Conservation (phyloP, 1,284 basidiomycete species). For the Heliocybe sulcata region DNA sequence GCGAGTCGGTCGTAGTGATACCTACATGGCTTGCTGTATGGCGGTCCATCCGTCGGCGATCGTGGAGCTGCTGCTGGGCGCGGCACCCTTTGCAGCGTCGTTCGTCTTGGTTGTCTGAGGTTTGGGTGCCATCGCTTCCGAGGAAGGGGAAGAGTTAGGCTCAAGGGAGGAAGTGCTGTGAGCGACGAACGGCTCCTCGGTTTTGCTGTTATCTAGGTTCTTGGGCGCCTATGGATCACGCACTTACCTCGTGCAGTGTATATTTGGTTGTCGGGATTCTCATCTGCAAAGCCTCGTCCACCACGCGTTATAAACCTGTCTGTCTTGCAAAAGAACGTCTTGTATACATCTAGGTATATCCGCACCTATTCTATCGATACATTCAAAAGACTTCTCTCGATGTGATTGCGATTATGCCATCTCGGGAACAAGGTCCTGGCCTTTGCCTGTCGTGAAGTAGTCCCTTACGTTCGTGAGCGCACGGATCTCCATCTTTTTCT, state of each 20-base stretch:
- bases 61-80: background rate
- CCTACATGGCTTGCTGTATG: background rate
- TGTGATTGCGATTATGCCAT: constrained; percentile 23
- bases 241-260: background rate
- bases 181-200: too few relatives aligned
- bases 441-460: constrained; percentile 55
- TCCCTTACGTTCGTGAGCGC: constrained; percentile 67
- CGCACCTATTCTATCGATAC: background rate
- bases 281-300: background rate
- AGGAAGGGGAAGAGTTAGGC: too few relatives aligned
- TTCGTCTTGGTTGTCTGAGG: background rate
- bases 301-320: background rate
- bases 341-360: background rate
- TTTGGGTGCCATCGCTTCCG: background rate
- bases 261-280: background rate
- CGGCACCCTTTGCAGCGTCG: background rate
- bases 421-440: constrained; percentile 63
- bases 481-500: constrained; percentile 77
- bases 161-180: too few relatives aligned
- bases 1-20: background rate
- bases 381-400: background rate
- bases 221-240: background rate
- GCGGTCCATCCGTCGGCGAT: background rate
- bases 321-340: background rate
- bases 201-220: background rate